phyloP scores from a whole-genome alignment of 805 yeast genomes.

The Saccharomyces kudriavzevii region DNA sequence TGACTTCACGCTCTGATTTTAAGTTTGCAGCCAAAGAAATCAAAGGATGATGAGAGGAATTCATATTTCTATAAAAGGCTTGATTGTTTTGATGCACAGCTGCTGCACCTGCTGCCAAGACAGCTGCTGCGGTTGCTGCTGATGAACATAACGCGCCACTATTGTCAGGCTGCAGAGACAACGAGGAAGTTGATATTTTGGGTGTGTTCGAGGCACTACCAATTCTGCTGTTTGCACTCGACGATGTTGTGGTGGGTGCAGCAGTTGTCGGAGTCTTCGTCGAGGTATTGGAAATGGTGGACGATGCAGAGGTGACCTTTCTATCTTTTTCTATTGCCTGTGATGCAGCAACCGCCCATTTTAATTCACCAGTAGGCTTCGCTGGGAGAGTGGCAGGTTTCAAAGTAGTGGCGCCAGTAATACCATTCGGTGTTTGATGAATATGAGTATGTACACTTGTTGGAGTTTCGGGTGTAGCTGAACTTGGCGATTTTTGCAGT shows the following conservation, averaged over 20 bases:
- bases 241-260: neutral
- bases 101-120: slow-evolving; percentile 22
- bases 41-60: slow-evolving; percentile 5
- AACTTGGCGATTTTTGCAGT: slow-evolving; percentile 3
- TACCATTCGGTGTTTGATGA: slow-evolving; percentile 27
- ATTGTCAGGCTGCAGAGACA: slow-evolving; percentile 1
- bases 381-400: slow-evolving; percentile 49
- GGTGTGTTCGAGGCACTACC: slow-evolving; percentile 18
- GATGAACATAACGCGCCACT: slow-evolving; percentile 9
- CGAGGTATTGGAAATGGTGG: slow-evolving; percentile 1
- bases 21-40: slow-evolving; percentile 1
- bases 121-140: slow-evolving; percentile 20
- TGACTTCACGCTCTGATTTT: neutral
- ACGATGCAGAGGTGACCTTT: slow-evolving; percentile 6
- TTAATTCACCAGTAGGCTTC: slow-evolving; percentile 45
- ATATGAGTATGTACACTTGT: slow-evolving; percentile 24
- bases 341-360: slow-evolving; percentile 52
- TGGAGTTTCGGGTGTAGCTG: slow-evolving; percentile 7
- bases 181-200: slow-evolving; percentile 9
- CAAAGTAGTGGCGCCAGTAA: slow-evolving; percentile 29
- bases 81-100: slow-evolving; percentile 21
- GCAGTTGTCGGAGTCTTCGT: neutral
- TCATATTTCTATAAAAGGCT: slow-evolving; percentile 11
- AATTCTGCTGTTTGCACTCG: slow-evolving; percentile 1
- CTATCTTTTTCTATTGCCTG: slow-evolving; percentile 23